Evolutionary conservation across 2,329 filamentous ascomycete species (phyloP).

Genomic region (Aspergillus quadricinctus): DNA sequence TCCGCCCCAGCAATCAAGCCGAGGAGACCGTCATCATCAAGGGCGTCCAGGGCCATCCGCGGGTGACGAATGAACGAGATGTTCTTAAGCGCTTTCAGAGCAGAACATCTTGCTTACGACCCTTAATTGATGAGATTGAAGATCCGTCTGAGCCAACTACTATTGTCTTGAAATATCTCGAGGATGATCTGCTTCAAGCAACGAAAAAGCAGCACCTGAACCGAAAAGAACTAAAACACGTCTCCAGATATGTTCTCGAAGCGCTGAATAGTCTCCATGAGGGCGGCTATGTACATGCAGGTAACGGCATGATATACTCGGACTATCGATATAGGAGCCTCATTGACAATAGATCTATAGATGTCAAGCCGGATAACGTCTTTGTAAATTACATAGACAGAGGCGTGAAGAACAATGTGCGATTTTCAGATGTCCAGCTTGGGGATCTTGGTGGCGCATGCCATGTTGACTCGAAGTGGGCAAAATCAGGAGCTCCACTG

Average conservation of each 20-base stretch:
- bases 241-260: conserved; percentile 9
- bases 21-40: conserved; percentile 13
- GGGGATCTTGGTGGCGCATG: conserved; percentile 15
- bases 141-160: conserved; percentile 10
- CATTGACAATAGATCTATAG: background rate
- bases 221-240: conserved; percentile 6
- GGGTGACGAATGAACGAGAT: conserved; percentile 22
- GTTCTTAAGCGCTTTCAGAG: conserved; percentile 21
- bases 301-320: background rate
- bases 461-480: conserved; percentile 8
- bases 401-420: background rate
- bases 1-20: conserved; percentile 6
- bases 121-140: conserved; percentile 20
- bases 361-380: conserved; percentile 17
- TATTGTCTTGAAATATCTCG: background rate
- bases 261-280: conserved; percentile 9
- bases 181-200: conserved; percentile 1
- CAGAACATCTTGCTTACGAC: conserved; percentile 12
- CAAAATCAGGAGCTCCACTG: conserved; percentile 12
- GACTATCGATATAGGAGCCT: background rate
- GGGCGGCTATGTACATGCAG: conserved; percentile 12
- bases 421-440: conserved; percentile 18
- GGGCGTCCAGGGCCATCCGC: conserved; percentile 15
- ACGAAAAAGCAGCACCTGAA: background rate
- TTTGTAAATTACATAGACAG: conserved; percentile 16